phyloP scores from a whole-genome alignment of 306 rosid species.

The Sphenostylis stenocarpa region DNA sequence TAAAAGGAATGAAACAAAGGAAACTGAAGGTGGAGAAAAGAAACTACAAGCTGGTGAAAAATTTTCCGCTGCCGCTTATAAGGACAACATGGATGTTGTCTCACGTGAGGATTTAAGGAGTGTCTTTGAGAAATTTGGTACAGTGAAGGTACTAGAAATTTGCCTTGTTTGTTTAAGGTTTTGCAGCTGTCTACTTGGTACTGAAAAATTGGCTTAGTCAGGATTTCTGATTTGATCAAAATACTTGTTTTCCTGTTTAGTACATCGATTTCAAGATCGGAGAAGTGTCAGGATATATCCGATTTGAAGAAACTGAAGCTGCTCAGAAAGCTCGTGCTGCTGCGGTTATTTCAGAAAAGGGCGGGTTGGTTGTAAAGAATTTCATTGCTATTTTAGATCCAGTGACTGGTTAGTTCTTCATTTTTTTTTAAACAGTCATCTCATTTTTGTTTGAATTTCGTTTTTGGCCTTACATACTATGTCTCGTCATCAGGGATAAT shows the following conservation, averaged over 20 bases:
- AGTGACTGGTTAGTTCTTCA: conserved; percentile 57
- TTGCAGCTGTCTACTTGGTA: background rate
- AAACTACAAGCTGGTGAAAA: conserved; percentile 46
- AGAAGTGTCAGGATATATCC: conserved; percentile 75
- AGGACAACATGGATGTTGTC: conserved; percentile 73
- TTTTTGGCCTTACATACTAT: background rate
- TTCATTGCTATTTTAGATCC: conserved; percentile 74
- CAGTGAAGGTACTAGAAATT: conserved; percentile 75
- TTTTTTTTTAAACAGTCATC: background rate
- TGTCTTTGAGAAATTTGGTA: conserved; percentile 72
- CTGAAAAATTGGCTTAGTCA: background rate
- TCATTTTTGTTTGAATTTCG: conserved; percentile 1
- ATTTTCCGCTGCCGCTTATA: conserved; percentile 46
- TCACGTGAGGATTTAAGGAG: conserved; percentile 82
- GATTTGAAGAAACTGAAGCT: conserved; percentile 81
- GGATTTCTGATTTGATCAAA: background rate
- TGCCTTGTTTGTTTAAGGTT: background rate
- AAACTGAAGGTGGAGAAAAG: conserved; percentile 48
- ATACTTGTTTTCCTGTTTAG: conserved; percentile 38
- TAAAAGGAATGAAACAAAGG: conserved; percentile 40
- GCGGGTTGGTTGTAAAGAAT: conserved; percentile 77
- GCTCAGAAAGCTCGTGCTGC: conserved; percentile 92
- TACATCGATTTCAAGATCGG: conserved; percentile 86
- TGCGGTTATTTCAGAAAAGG: conserved; percentile 70
- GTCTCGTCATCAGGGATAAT: background rate